These are phyloP conservation scores for Ophiostoma sp. DNA, from an alignment of 2,329 filamentous ascomycete species.

Conservation along the genomic window DNA sequence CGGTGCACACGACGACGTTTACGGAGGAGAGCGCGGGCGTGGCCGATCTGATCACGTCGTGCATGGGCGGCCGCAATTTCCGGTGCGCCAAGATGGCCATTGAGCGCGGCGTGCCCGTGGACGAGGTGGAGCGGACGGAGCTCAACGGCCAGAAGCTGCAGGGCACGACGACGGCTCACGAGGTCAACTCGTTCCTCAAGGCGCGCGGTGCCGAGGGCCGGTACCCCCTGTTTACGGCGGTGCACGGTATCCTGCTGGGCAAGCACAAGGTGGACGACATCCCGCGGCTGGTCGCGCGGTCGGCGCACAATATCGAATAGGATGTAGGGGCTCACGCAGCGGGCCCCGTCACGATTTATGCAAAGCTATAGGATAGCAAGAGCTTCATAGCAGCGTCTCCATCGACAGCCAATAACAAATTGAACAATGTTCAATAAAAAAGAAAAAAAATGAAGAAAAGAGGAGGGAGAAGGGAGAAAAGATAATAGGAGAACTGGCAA, in stretches of 20 bases:
- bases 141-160: conserved; percentile 97
- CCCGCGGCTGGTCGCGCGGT: conserved; percentile 54
- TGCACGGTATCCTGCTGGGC: conserved; percentile 74
- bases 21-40: conserved; percentile 96
- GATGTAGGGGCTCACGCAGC: conserved; percentile 8
- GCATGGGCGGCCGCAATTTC: conserved; percentile 88
- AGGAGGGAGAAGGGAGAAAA: background rate
- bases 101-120: conserved; percentile 70
- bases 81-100: conserved; percentile 86
- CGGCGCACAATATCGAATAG: conserved; percentile 23
- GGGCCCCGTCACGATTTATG: background rate
- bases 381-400: background rate
- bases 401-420: background rate
- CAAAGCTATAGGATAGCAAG: conserved; percentile 4
- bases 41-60: conserved; percentile 91
- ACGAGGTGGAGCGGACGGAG: conserved; percentile 82
- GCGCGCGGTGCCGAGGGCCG: conserved; percentile 70
- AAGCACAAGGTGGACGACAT: conserved; percentile 75
- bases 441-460: background rate
- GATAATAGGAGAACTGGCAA: background rate
- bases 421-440: background rate
- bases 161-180: conserved; percentile 83
- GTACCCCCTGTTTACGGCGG: conserved; percentile 89
- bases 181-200: conserved; percentile 86
- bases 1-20: conserved; percentile 76